Base-by-base conservation (phyloP, 768 basidiomycete genomes). In the Boletus coccyginus region DNA sequence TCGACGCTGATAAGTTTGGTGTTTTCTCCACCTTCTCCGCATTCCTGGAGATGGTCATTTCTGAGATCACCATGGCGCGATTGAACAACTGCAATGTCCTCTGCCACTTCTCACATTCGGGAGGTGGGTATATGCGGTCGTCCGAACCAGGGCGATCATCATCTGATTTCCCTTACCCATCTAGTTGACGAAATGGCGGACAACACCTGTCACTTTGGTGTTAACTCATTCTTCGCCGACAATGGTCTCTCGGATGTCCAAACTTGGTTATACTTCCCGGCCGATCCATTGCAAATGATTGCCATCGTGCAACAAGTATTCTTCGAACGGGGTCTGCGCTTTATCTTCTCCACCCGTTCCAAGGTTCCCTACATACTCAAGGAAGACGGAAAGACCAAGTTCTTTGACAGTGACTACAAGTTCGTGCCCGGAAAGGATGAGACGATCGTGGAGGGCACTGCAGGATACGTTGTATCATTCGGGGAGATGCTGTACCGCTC, bases 21-120 rank as follows among this genome's bases (percentile, higher is more conserved):
- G 89, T 92, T 53, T 92, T 92, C 76, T 91, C 90, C 27, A 94
- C 92, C 5, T 94, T 94, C 75, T 90, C 88, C 47, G 92, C 92
- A 5, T 94, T 94, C 80, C 78, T 92, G 55, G 92, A 94, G 80
- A 94, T 94, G 92, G 78, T 90, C 47, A 72, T 94, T 52, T 92
- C 90, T 6, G 92, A 94, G 71, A 75, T 93, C 50, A 94, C 92
- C 12, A 94, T 94, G 92, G 92, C 92, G n/a, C 83, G 92, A 51
- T 72, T 94, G 69, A 94, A 94, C 72, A 80, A 88, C 63, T 90
- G 89, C 77, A 94, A 94, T 66, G 86, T 94, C 10, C 81, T 94
- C 24, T 87, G 80, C 65, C 92, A 94, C 74, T 94, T 93, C 76
- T 93, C 91, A 24, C 92, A 94, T 73, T 87, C 91, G 24, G 92